Conservation (phyloP, 306 rosid genomes). For the Crotalaria pallida region DNA sequence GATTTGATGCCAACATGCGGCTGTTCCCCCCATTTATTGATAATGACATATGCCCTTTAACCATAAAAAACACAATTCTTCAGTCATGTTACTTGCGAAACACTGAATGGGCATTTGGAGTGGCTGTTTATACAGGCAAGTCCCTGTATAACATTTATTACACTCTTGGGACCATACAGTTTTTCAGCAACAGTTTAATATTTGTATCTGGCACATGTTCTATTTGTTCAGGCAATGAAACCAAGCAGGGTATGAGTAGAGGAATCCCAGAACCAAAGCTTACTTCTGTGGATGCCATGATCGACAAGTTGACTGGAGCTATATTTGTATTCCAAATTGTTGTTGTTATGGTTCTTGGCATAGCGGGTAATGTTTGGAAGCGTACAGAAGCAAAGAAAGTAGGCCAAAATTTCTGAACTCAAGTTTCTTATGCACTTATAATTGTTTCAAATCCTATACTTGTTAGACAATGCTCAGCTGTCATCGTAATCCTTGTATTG, state of each 20-base stretch:
- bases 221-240: slow-evolving; percentile 75
- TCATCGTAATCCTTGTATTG: slow-evolving; percentile 2
- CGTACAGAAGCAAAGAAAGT: slow-evolving; percentile 95
- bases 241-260: slow-evolving; percentile 98
- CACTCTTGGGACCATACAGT: slow-evolving; percentile 15
- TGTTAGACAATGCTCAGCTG: neutral
- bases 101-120: slow-evolving; percentile 99
- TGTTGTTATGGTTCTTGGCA: slow-evolving; percentile 90
- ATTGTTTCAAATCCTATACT: slow-evolving; percentile 6
- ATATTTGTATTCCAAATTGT: slow-evolving; percentile 93
- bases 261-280: slow-evolving; percentile 98
- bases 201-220: neutral
- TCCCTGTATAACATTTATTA: slow-evolving; percentile 20
- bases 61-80: slow-evolving; percentile 85
- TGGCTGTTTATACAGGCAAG: slow-evolving; percentile 92
- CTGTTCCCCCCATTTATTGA: slow-evolving; percentile 96
- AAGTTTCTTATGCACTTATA: slow-evolving; percentile 17
- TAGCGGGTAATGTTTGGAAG: slow-evolving; percentile 99
- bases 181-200: slow-evolving; percentile 18
- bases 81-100: slow-evolving; percentile 98
- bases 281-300: slow-evolving; percentile 95
- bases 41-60: slow-evolving; percentile 88
- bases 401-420: slow-evolving; percentile 18
- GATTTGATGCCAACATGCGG: slow-evolving; percentile 93
- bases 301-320: slow-evolving; percentile 98